Base-by-base conservation (phyloP, 2,329 filamentous ascomycete species). In the Diplocarpon mali region DNA sequence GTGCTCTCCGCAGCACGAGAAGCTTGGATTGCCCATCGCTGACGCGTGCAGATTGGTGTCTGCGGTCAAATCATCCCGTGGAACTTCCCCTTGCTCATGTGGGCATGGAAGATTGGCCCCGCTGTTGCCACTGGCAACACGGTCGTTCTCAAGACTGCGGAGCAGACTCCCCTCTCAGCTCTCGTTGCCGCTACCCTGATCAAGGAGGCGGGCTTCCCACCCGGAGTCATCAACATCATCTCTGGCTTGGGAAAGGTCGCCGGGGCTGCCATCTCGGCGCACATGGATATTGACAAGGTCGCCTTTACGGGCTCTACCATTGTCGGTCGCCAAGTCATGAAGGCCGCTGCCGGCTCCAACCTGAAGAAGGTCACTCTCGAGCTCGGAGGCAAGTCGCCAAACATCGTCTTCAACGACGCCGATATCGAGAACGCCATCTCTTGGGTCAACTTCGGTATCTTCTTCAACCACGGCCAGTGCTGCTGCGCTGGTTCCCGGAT, bases 31-130 rank as follows among this genome's bases (percentile, higher is more conserved):
- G n/a, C 15, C 15, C 5, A 32, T 12, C 14, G 8, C 42, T 46
- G 32, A 51, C 38, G 11, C 17, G 36, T 27, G n/a, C 17, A 63
- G 60, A 69, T 77, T 57, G 78, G 78, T 63, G 78, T 83, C 44
- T 80, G 79, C 60, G 80, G 76, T 62, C 80, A 83, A 64, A 84
- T 84, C 57, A 83, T 84, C 55, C 80, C 80, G 49, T 83, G 78
- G 78, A 83, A 83, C 65, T 83, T 80, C 67, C 78, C 78, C 16
- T 63, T 83, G 17, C 71, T 76, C 53, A 81, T 82, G 77, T 76
- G 63, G 68, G 40, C 47, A 49, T 84, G 80, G 80, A 85, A 85
- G 71, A 75, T 78, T 58, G 75, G 71, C 49, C 75, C 75, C 44
- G 75, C 75, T 47, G 62, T 80, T 54, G 75, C 75, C 44, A 67